Evolutionary conservation across 768 basidiomycete genomes (phyloP), one percentile per base, ranked within the genome.

Genomic region (Leccinum rimulosum): DNA sequence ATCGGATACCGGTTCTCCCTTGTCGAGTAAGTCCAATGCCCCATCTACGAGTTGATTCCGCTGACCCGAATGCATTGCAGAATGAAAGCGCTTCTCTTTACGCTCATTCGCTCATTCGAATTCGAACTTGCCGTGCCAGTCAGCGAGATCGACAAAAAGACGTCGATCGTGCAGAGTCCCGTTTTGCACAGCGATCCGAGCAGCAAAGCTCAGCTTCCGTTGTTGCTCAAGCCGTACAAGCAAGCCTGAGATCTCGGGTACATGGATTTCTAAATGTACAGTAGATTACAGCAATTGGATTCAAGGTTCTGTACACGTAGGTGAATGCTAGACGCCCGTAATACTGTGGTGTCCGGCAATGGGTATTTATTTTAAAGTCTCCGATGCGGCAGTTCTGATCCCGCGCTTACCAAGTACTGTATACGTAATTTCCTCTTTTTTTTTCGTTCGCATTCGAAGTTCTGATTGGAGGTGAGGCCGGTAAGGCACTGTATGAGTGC

Each of bases 1-100:
- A 87, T 89, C 35, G 86, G 86, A 0, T 88, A 82, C 66, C 79
- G 83, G 6, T 88, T 88, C 66, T 77, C 87, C 11, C 69, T 88
- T 27, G 73, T 81, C 14, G 85, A 85, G 83, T 85, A 57, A 40
- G 82, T 36, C 14, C 33, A 35, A 25, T 43, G n/a, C 10, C n/a
- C n/a, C n/a, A 19, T 43, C 43, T n/a, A 43, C n/a, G n/a, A 43
- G 43, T 19, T 11, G n/a, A 11, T 4, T 43, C 4, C n/a, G 5
- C 43, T 43, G n/a, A 43, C 0, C 4, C 5, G 43, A 19, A 43
- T 43, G n/a, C 2, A 43, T 19, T 28, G 3, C 8, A 52, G 51
- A 17, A 52, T 52, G 51, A 52, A 52, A 36, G 51, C 51, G 6
- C 33, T 52, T 8, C 51, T 52, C 12, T 52, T 52, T 22, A 36